Evolutionary conservation across 2,329 filamentous ascomycete species (phyloP).

Genomic region (Aureobasidium vineae): DNA sequence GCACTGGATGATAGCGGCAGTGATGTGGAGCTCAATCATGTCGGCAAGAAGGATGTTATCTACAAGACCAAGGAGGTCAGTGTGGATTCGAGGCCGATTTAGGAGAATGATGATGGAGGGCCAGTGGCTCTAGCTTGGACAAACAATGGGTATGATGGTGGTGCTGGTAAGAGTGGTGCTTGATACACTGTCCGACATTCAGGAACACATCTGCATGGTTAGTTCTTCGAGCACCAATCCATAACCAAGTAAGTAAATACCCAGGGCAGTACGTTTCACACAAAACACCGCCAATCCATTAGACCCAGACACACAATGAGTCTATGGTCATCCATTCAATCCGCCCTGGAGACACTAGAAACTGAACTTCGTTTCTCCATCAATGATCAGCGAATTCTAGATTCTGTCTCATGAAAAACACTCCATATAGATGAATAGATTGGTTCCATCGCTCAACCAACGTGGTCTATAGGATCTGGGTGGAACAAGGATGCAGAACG

Average conservation of each 20-base stretch:
- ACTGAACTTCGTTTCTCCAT: too few species aligned
- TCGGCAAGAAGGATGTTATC: background rate
- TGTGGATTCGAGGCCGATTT: constrained; percentile 7
- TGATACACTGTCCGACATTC: background rate
- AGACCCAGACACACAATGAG: background rate
- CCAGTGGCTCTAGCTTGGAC: background rate
- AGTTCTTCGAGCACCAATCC: background rate
- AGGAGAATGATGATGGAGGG: constrained; percentile 3
- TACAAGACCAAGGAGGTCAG: constrained; percentile 18
- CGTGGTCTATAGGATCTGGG: background rate
- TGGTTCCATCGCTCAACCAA: background rate
- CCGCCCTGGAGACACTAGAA: background rate
- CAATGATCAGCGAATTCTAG: background rate
- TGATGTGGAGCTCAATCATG: constrained; percentile 14
- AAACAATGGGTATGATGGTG: background rate
- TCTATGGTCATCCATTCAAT: background rate
- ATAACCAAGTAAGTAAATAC: background rate
- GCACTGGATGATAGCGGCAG: background rate
- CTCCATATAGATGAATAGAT: background rate
- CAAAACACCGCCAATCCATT: background rate
- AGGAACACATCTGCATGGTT: too few species aligned
- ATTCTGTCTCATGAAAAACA: background rate
- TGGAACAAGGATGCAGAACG: background rate
- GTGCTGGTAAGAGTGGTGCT: background rate
- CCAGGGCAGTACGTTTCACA: background rate